These are phyloP conservation scores for Arthroderma sp. DNA, from an alignment of 2,329 filamentous ascomycete species.

Conservation along the genomic window DNA sequence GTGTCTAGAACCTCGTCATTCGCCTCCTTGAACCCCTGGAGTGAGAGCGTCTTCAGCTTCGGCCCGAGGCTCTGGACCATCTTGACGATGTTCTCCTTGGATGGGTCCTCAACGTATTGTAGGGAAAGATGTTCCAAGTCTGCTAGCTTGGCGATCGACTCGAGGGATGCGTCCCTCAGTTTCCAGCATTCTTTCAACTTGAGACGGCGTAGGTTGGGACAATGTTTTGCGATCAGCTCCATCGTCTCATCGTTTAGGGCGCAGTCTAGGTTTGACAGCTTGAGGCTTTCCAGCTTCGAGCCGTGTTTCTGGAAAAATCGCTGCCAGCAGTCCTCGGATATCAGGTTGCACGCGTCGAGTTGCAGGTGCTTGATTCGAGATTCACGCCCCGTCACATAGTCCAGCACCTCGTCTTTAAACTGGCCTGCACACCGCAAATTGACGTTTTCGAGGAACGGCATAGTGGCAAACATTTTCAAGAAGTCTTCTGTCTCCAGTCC, in stretches of 20 bases:
- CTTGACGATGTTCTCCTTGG: conserved; percentile 42
- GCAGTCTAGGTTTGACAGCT: conserved; percentile 72
- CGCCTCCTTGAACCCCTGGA: conserved; percentile 53
- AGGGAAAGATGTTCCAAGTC: conserved; percentile 64
- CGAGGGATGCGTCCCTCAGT: conserved; percentile 52
- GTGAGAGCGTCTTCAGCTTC: conserved; percentile 61
- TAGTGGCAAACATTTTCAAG: conserved; percentile 63
- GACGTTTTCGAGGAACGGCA: conserved; percentile 54
- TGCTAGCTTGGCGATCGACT: conserved; percentile 47
- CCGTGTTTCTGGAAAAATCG: conserved; percentile 56
- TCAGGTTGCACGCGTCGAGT: conserved; percentile 70
- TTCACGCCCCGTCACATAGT: conserved; percentile 64
- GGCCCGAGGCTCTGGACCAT: conserved; percentile 51
- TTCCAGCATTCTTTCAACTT: conserved; percentile 74
- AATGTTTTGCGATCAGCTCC: conserved; percentile 46
- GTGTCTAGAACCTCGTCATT: conserved; percentile 57
- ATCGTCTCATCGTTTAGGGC: conserved; percentile 64
- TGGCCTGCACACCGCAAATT: conserved; percentile 78
- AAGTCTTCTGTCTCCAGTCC: conserved; percentile 65
- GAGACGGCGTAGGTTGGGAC: conserved; percentile 56
- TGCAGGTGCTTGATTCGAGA: conserved; percentile 58
- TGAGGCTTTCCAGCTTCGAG: conserved; percentile 49
- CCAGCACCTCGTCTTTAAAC: conserved; percentile 72
- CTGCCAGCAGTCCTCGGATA: conserved; percentile 64
- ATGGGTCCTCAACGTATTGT: conserved; percentile 20